phyloP scores from a whole-genome alignment of 2,329 filamentous ascomycete genomes.

The Ophiostoma tasmaniense region DNA sequence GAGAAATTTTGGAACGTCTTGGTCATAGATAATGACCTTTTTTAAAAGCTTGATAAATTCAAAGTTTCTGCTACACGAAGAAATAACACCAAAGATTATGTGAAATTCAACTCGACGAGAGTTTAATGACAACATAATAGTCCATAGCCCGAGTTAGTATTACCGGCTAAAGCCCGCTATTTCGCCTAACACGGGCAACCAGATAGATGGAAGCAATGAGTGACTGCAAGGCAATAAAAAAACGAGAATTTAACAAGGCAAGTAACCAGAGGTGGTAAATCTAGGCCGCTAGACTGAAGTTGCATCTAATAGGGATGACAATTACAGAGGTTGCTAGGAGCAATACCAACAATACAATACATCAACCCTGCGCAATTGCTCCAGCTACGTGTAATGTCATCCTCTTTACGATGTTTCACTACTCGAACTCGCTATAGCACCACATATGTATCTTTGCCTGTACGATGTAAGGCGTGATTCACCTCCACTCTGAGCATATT shows the following conservation, averaged over 20 bases:
- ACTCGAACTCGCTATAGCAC: background rate
- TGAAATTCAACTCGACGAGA: background rate
- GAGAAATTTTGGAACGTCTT: background rate
- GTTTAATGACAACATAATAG: background rate
- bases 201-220: background rate
- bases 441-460: background rate
- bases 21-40: background rate
- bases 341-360: background rate
- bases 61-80: background rate
- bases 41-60: background rate
- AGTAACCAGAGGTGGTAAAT: background rate
- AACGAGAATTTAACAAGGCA: background rate
- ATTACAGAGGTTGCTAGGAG: background rate
- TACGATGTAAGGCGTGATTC: conserved; percentile 16
- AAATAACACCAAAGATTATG: background rate
- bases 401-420: background rate
- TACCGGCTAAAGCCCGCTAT: background rate
- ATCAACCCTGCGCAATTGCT: background rate
- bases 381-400: background rate
- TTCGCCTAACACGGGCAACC: too few relatives aligned
- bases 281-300: background rate
- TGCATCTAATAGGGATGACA: background rate
- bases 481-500: conserved; percentile 11
- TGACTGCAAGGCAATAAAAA: too few relatives aligned
- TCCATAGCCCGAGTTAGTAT: background rate